Conservation (phyloP, 2,329 filamentous ascomycete genomes). For the Tympanopsis confertula region DNA sequence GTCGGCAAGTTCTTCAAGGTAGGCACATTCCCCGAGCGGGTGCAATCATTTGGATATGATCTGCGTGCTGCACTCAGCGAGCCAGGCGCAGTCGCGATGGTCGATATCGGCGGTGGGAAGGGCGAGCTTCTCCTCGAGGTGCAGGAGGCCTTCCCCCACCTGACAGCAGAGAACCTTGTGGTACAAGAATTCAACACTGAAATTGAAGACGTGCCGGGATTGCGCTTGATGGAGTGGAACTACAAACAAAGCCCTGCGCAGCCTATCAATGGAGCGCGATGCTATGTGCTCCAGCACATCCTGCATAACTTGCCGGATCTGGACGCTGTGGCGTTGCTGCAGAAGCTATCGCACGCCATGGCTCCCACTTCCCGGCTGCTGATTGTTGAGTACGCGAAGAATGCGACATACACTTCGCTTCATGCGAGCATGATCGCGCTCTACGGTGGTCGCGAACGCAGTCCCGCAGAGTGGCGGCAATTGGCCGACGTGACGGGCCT, state of each 20-base stretch:
- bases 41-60: conserved; percentile 17
- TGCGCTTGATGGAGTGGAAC: conserved; percentile 19
- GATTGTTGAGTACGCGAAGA: conserved; percentile 22
- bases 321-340: conserved; percentile 18
- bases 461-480: conserved; percentile 18
- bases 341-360: conserved; percentile 21
- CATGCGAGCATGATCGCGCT: conserved; percentile 22
- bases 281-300: conserved; percentile 21
- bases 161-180: conserved; percentile 13
- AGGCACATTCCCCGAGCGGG: conserved; percentile 17
- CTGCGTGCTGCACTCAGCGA: conserved; percentile 6
- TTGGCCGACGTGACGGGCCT: conserved; percentile 18
- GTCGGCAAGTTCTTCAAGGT: conserved; percentile 20
- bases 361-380: conserved; percentile 16
- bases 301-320: conserved; percentile 22
- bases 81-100: conserved; percentile 11
- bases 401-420: conserved; percentile 17
- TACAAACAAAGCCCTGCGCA: conserved; percentile 17
- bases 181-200: conserved; percentile 20
- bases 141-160: conserved; percentile 16
- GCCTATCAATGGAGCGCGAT: conserved; percentile 16
- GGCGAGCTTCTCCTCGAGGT: conserved; percentile 22
- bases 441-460: conserved; percentile 19
- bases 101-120: conserved; percentile 22
- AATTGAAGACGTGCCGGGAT: conserved; percentile 10